These are phyloP conservation scores for Iris macrosiphon DNA, from an alignment of 106 monocot species.

Conservation along the genomic window DNA sequence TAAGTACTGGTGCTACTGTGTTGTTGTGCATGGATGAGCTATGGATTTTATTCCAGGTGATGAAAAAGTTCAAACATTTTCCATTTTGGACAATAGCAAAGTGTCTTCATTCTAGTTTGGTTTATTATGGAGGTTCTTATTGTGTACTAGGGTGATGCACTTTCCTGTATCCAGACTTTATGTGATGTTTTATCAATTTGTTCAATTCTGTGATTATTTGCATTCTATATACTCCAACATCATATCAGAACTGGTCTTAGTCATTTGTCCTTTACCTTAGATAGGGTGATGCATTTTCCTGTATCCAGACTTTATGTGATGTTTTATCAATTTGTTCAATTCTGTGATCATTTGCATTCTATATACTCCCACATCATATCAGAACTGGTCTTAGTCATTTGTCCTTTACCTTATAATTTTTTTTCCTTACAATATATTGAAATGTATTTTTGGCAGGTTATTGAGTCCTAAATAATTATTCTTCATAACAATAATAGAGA, in stretches of 20 bases:
- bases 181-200: neutral
- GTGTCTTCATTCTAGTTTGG: neutral
- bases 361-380: too few relatives aligned
- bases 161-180: neutral
- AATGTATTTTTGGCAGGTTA: too few relatives aligned
- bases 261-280: too few relatives aligned
- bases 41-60: slow-evolving; percentile 42
- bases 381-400: too few relatives aligned
- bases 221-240: too few relatives aligned
- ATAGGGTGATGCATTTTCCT: neutral
- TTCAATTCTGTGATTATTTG: neutral
- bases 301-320: neutral
- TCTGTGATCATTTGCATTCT: neutral
- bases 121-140: neutral
- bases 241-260: too few relatives aligned
- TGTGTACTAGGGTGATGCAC: neutral
- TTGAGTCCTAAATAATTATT: too few relatives aligned
- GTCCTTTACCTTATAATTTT: too few relatives aligned
- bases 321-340: neutral
- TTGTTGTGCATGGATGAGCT: slow-evolving; percentile 53
- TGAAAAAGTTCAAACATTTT: neutral
- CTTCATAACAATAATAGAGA: too few relatives aligned
- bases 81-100: neutral
- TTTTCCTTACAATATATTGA: too few relatives aligned
- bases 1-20: slow-evolving; percentile 10